phyloP scores from a whole-genome alignment of 139 green algal species.

The Spirogloea muscicola region DNA sequence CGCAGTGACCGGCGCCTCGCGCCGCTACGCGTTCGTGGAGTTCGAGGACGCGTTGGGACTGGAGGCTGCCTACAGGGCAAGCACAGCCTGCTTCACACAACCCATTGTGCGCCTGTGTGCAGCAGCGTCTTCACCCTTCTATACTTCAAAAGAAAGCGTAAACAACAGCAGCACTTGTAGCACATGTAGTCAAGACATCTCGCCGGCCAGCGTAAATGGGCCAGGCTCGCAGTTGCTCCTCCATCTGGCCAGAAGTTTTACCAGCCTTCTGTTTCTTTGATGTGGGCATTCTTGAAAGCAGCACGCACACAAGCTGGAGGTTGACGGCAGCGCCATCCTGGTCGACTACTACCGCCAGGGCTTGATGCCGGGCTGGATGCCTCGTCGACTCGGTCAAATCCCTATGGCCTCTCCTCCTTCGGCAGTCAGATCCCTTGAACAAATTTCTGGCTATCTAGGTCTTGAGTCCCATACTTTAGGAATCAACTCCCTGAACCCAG shows the following conservation, averaged over 20 bases:
- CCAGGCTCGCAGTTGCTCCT: too few relatives aligned
- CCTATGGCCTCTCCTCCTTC: too few relatives aligned
- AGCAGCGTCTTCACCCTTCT: not conserved
- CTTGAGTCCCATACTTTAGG: too few relatives aligned
- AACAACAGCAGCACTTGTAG: too few relatives aligned
- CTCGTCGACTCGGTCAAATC: constrained; percentile 35
- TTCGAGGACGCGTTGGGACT: constrained; percentile 14
- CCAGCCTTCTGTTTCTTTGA: too few relatives aligned
- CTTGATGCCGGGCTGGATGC: constrained; percentile 43
- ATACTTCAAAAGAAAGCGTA: not conserved
- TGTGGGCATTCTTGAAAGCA: constrained; percentile 1
- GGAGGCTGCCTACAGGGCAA: constrained; percentile 24
- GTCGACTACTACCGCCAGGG: constrained; percentile 38
- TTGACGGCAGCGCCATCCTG: constrained; percentile 11
- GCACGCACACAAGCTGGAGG: constrained; percentile 6
- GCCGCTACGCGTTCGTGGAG: constrained; percentile 38
- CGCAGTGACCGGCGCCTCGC: constrained; percentile 35
- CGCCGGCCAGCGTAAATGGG: too few relatives aligned
- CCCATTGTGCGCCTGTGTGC: not conserved
- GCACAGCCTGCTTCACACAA: not conserved
- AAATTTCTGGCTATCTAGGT: too few relatives aligned
- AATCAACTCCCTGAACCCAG: too few relatives aligned
- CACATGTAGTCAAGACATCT: too few relatives aligned
- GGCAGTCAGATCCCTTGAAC: too few relatives aligned
- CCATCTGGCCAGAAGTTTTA: too few relatives aligned